A percentile compares a stretch with the other conserved stretches of the same genome.
These are phyloP conservation scores for Nicotiana knightiana DNA, from an alignment of 257 asterid species.

Conservation along the genomic window DNA sequence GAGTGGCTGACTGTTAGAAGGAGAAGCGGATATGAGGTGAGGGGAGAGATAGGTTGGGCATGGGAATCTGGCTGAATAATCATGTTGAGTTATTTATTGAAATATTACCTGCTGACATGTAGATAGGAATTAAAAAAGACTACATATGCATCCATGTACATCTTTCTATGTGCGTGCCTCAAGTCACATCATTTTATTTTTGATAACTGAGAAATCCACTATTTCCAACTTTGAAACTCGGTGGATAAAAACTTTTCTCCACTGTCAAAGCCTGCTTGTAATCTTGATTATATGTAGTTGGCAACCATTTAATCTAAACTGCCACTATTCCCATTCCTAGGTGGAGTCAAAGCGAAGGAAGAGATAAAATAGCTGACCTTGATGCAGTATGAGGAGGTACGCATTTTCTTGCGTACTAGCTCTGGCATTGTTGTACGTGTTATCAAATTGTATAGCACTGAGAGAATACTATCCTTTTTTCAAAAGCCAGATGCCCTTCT, in stretches of 20 bases:
- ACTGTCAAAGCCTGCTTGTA: not conserved
- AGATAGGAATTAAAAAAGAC: not conserved
- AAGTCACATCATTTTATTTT: not conserved
- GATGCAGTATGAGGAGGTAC: slow-evolving; percentile 6
- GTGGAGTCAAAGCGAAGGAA: slow-evolving; percentile 17
- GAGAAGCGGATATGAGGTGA: not conserved
- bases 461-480: not conserved
- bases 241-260: not conserved
- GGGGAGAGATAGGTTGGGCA: not conserved
- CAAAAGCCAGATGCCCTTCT: slow-evolving; percentile 9
- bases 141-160: not conserved
- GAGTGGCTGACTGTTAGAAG: not conserved
- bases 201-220: not conserved
- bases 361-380: slow-evolving; percentile 6
- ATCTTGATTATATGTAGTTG: not conserved
- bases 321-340: not conserved
- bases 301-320: not conserved
- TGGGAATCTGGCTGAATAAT: not conserved
- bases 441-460: slow-evolving; percentile 5
- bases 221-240: not conserved
- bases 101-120: not conserved
- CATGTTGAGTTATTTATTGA: not conserved
- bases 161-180: not conserved
- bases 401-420: slow-evolving; percentile 4
- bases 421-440: slow-evolving; percentile 5